phyloP scores from a whole-genome alignment of 768 basidiomycete genomes.

The Termitomyces sp. region DNA sequence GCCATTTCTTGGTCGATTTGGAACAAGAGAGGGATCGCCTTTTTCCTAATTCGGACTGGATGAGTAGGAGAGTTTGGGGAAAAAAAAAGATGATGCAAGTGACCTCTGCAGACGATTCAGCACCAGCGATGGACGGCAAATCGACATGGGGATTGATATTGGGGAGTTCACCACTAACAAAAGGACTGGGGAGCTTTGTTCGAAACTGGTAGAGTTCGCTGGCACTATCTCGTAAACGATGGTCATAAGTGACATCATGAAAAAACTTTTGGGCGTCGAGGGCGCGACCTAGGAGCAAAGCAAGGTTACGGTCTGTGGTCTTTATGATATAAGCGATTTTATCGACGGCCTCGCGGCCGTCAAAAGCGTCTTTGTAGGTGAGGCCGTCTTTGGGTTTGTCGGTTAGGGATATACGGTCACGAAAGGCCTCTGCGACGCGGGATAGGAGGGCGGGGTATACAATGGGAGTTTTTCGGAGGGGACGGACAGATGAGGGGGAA shows the following conservation, averaged over 20 bases:
- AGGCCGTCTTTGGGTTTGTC: constrained; percentile 93
- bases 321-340: constrained; percentile 98
- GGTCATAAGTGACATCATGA: constrained; percentile 98
- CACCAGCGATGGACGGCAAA: constrained; percentile 6
- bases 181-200: constrained; percentile 76
- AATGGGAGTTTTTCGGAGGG: constrained; percentile 56
- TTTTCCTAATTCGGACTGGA: constrained; percentile 20
- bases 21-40: constrained; percentile 21
- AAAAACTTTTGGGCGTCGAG: constrained; percentile 98
- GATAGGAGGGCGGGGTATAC: constrained; percentile 97
- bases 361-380: constrained; percentile 94
- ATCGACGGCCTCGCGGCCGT: constrained; percentile 95
- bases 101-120: constrained; percentile 23
- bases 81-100: background rate
- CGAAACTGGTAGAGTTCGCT: constrained; percentile 92
- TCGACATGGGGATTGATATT: constrained; percentile 18
- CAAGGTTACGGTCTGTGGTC: constrained; percentile 95
- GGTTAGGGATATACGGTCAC: constrained; percentile 65
- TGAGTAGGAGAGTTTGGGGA: background rate
- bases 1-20: constrained; percentile 31
- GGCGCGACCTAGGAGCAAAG: constrained; percentile 89
- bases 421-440: constrained; percentile 91
- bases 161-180: constrained; percentile 70
- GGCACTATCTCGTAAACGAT: constrained; percentile 84
- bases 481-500: constrained; percentile 34